Base-by-base conservation (phyloP, 768 basidiomycete species). In the Cystobasidium onofrii region DNA sequence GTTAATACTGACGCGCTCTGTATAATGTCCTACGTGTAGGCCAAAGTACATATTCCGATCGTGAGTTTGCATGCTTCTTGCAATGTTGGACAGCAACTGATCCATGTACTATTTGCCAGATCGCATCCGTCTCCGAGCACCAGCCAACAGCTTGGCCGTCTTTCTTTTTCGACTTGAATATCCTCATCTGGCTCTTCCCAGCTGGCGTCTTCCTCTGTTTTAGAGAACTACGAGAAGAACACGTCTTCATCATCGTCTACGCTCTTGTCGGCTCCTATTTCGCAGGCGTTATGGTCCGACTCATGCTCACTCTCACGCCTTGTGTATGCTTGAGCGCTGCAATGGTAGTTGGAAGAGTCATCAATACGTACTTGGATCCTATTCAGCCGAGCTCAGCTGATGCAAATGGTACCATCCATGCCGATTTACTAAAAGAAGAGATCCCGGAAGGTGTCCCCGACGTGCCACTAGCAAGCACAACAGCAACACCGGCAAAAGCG, bases 61-160 rank as follows among this genome's bases (percentile, higher is more conserved):
- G 69, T 71, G 39, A 55, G 54, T 10, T 46, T 4, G n/a, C n/a
- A n/a, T n/a, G n/a, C n/a, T n/a, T n/a, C n/a, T n/a, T n/a, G n/a
- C n/a, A n/a, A n/a, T n/a, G n/a, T n/a, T n/a, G n/a, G n/a, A n/a
- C n/a, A n/a, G n/a, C n/a, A n/a, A n/a, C n/a, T n/a, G n/a, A n/a
- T n/a, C n/a, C n/a, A n/a, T n/a, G n/a, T 78, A 94, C 94, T 31
- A 97, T 97, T 83, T 23, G n/a, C 25, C 36, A 71, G 69, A 98
- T 99, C 78, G 96, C 96, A 12, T 97, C 94, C 20, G 96, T 99
- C 43, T 96, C 93, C 23, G 96, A 98, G 83, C 96, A 99, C 83
- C 96, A 99, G 81, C 96, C 96, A 20, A 98, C 96, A 4, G 96
- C 96, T 43, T 99, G 96, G 96, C 95, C 96, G 12, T 90, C 96